A percentile compares a stretch with the other conserved stretches of the same genome.
phyloP scores from a whole-genome alignment of 2,329 filamentous ascomycete species.

The Trichoderma cornu-damae region DNA sequence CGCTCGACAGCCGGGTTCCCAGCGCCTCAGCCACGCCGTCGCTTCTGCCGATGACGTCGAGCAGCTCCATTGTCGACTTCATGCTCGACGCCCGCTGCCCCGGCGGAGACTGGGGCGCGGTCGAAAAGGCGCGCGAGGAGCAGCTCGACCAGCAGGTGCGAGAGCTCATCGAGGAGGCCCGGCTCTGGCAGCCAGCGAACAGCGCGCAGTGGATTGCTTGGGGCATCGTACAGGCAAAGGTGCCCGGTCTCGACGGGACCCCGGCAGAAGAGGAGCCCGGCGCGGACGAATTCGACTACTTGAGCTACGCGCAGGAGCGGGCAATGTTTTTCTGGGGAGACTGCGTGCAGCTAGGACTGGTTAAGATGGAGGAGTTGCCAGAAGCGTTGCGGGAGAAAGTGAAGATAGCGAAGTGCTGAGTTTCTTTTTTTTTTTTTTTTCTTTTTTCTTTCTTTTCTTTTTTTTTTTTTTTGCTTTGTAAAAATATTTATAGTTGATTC shows the following conservation, averaged over 20 bases:
- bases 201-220: conserved; percentile 90
- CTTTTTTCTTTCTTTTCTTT: background rate
- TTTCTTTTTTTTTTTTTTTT: background rate
- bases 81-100: conserved; percentile 72
- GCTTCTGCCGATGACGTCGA: conserved; percentile 35
- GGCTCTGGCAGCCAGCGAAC: conserved; percentile 82
- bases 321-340: conserved; percentile 96
- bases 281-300: conserved; percentile 83
- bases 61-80: conserved; percentile 60
- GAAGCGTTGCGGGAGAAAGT: conserved; percentile 57
- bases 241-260: conserved; percentile 60
- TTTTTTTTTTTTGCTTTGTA: background rate
- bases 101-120: conserved; percentile 45
- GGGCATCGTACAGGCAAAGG: conserved; percentile 92
- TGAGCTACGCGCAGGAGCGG: conserved; percentile 83
- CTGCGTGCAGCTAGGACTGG: conserved; percentile 68
- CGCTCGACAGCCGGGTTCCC: conserved; percentile 38
- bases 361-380: conserved; percentile 71
- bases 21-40: conserved; percentile 31
- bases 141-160: conserved; percentile 62
- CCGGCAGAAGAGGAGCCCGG: conserved; percentile 47
- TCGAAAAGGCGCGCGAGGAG: conserved; percentile 57
- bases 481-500: background rate
- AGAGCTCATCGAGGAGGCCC: conserved; percentile 69
- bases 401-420: conserved; percentile 64